A percentile compares a stretch with the other conserved stretches of the same genome.
Evolutionary conservation across 306 rosid genomes (phyloP).

Genomic region (Ammopiptanthus mongolicus): DNA sequence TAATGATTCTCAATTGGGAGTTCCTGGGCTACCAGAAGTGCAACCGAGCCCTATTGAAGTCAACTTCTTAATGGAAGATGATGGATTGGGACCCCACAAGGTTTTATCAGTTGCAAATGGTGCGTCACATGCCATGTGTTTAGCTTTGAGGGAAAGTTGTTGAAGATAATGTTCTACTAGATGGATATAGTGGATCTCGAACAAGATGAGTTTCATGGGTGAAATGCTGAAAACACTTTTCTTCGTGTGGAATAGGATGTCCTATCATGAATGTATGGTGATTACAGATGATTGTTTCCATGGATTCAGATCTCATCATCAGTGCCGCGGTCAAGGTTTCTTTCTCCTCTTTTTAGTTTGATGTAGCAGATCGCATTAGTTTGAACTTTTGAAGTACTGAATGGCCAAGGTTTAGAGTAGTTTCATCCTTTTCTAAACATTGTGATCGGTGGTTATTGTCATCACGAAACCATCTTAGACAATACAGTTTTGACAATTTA

Average conservation of each 20-base stretch:
- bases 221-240: background rate
- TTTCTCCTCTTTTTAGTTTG: background rate
- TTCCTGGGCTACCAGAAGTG: conserved; percentile 81
- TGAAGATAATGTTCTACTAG: background rate
- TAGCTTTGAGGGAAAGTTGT: conserved; percentile 48
- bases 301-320: conserved; percentile 8
- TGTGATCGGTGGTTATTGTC: background rate
- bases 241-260: background rate
- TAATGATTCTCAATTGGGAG: conserved; percentile 74
- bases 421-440: background rate
- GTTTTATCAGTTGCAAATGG: conserved; percentile 72
- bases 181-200: conserved; percentile 5
- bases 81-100: conserved; percentile 64
- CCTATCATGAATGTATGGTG: background rate
- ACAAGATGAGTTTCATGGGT: background rate
- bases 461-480: background rate
- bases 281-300: conserved; percentile 7
- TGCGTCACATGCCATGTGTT: conserved; percentile 82
- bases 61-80: conserved; percentile 75
- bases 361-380: background rate
- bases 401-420: background rate
- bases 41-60: conserved; percentile 69
- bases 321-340: background rate
- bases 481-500: background rate
- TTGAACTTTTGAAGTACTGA: background rate